These are phyloP conservation scores for Tuber microsphaerosporum DNA, from an alignment of 495 filamentous ascomycete species.

Conservation along the genomic window DNA sequence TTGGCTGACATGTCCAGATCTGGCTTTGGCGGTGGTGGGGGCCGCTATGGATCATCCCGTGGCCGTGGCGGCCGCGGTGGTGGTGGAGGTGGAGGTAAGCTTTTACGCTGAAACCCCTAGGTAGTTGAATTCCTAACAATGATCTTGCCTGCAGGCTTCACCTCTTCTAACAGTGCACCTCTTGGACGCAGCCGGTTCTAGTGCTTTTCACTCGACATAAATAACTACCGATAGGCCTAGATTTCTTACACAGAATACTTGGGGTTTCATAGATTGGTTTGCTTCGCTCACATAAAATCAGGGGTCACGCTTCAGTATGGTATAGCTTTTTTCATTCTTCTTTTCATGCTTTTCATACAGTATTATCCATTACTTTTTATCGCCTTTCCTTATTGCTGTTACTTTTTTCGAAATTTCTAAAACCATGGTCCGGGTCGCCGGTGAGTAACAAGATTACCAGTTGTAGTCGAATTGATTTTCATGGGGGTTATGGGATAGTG, in stretches of 20 bases:
- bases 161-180: slow-evolving; percentile 58
- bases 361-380: slow-evolving; percentile 8
- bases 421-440: not conserved
- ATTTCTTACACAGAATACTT: slow-evolving; percentile 36
- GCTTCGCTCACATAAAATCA: slow-evolving; percentile 38
- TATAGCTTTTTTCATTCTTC: slow-evolving; percentile 23
- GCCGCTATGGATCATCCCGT: slow-evolving; percentile 59
- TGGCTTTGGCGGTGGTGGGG: slow-evolving; percentile 74
- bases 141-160: slow-evolving; percentile 45
- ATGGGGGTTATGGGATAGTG: not conserved
- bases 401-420: not conserved
- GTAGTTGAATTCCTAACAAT: slow-evolving; percentile 25
- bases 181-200: slow-evolving; percentile 52
- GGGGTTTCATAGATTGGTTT: slow-evolving; percentile 41
- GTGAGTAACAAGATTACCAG: not conserved
- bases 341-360: slow-evolving; percentile 15
- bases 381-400: slow-evolving; percentile 7
- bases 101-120: slow-evolving; percentile 15
- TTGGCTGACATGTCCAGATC: slow-evolving; percentile 94
- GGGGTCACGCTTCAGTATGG: slow-evolving; percentile 32
- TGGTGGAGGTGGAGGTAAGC: slow-evolving; percentile 47
- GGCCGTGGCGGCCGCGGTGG: slow-evolving; percentile 62
- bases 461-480: not conserved
- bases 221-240: slow-evolving; percentile 37
- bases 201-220: slow-evolving; percentile 23